phyloP scores from a whole-genome alignment of 2,329 filamentous ascomycete genomes.

The Didymella sp. region DNA sequence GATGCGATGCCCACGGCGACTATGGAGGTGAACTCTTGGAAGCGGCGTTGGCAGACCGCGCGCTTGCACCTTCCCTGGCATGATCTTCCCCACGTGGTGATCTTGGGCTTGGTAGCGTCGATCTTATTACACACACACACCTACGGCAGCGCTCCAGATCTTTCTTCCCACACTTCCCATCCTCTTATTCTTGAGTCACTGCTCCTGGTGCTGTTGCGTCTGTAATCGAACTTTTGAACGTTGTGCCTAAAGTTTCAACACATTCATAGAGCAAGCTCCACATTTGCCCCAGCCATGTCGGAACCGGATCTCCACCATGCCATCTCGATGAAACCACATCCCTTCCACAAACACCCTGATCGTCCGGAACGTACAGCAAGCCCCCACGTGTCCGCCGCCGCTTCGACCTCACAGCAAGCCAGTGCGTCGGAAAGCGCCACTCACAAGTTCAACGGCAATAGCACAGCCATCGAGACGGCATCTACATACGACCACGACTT shows the following conservation, averaged over 20 bases:
- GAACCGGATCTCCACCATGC: conserved; percentile 58
- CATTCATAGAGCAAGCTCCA: not conserved
- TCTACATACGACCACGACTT: conserved; percentile 43
- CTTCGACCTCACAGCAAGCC: conserved; percentile 25
- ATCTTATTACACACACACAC: conserved; percentile 15
- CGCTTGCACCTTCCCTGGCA: conserved; percentile 14
- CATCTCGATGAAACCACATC: conserved; percentile 57
- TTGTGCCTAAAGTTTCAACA: not conserved
- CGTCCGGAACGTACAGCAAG: conserved; percentile 41
- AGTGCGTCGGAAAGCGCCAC: conserved; percentile 21
- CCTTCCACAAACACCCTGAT: conserved; percentile 47
- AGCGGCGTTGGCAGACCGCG: conserved; percentile 7
- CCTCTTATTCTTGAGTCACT: not conserved
- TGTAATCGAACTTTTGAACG: not conserved
- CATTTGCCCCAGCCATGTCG: conserved; percentile 34
- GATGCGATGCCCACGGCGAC: not conserved
- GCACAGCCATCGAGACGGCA: conserved; percentile 51
- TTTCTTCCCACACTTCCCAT: not conserved
- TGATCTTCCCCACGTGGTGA: conserved; percentile 25
- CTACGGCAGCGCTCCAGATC: not conserved
- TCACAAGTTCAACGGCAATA: conserved; percentile 43
- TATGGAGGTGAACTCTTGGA: not conserved
- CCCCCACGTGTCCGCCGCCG: conserved; percentile 37
- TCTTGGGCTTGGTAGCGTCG: conserved; percentile 15
- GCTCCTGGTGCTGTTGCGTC: not conserved